Evolutionary conservation across 192 early-diverging fungal genomes (phyloP).

Genomic region (Pilobolus umbonatus): DNA sequence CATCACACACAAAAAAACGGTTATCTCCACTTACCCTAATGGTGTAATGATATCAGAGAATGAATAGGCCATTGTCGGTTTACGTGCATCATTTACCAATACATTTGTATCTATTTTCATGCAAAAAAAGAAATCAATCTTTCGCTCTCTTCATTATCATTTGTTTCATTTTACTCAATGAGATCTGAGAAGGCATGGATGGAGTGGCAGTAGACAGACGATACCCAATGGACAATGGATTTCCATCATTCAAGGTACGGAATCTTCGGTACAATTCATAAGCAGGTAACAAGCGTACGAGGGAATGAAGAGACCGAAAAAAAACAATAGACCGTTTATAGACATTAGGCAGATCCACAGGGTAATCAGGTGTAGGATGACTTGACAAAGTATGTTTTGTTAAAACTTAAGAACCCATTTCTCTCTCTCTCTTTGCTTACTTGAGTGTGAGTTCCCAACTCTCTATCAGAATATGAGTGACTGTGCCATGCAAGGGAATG

Average conservation of each 20-base stretch:
- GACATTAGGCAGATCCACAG: constrained; percentile 72
- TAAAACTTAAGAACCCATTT: too few species aligned
- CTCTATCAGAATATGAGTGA: background rate
- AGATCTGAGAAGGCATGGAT: constrained; percentile 58
- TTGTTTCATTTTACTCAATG: constrained; percentile 70
- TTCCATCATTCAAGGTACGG: constrained; percentile 36
- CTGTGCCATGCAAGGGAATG: background rate
- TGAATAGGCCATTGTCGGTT: constrained; percentile 44
- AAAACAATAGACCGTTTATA: constrained; percentile 91
- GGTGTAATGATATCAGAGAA: constrained; percentile 70
- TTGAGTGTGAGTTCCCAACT: constrained; percentile 14
- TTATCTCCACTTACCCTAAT: constrained; percentile 49
- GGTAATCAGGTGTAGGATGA: constrained; percentile 43
- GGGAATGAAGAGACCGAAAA: constrained; percentile 79
- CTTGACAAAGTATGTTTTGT: constrained; percentile 30
- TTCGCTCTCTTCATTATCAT: too few species aligned
- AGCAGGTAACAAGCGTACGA: constrained; percentile 74
- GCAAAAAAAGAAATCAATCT: background rate
- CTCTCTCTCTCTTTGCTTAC: too few species aligned
- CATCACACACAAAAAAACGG: background rate
- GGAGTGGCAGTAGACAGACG: constrained; percentile 52
- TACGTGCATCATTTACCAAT: constrained; percentile 49
- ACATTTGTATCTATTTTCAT: constrained; percentile 27
- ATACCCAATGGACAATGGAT: constrained; percentile 58
- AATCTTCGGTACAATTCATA: constrained; percentile 32